Evolutionary conservation across 2,329 filamentous ascomycete species (phyloP), one percentile per base, ranked within the genome.

Genomic region (Chrysoporthe deuterocubensis): DNA sequence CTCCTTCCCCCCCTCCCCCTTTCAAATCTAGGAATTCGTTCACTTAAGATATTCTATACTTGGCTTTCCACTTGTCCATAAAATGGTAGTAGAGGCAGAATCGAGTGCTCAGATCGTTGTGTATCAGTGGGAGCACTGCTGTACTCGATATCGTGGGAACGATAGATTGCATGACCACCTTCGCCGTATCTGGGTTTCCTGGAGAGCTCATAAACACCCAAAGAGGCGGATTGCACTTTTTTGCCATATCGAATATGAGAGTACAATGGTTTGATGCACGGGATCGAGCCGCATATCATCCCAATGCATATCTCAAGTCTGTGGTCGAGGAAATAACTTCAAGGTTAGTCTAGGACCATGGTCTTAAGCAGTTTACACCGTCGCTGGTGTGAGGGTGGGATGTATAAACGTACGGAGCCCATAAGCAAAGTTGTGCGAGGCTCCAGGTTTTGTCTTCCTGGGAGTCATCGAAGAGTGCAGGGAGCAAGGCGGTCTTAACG

Each of bases 271-370:
- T 59, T 59, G 37, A 59, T 59, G 57, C 57, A 59, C 16, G 57
- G 57, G 16, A 43, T 18, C n/a, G 57, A 59, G 57, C 57, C 57
- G 57, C 57, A 59, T 2, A 59, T 59, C 57, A 59, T 59, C 18
- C 57, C 57, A 21, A 59, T 43, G 37, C 54, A 58, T 14, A 58
- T 58, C 40, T 40, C 54, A 40, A 58, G 54, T 16, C 54, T 58
- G 32, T 14, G 34, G 18, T 34, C 11, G 26, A 1, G 18, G 21
- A 7, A 13, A n/a, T 7, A 14, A 14, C 43, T 3, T 14, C 43
- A 44, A 44, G 13, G 54, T 58, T 37, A 37, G 54, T 40, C n/a
- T 40, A 8, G 54, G 9, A 58, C 2, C 3, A 44, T 13, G 16
- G 43, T 14, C 43, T 44, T 14, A 18, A 44, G 43, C 1, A 44